phyloP scores from a whole-genome alignment of 169 alveolate genomes.

The Plasmodium reichenowi region DNA sequence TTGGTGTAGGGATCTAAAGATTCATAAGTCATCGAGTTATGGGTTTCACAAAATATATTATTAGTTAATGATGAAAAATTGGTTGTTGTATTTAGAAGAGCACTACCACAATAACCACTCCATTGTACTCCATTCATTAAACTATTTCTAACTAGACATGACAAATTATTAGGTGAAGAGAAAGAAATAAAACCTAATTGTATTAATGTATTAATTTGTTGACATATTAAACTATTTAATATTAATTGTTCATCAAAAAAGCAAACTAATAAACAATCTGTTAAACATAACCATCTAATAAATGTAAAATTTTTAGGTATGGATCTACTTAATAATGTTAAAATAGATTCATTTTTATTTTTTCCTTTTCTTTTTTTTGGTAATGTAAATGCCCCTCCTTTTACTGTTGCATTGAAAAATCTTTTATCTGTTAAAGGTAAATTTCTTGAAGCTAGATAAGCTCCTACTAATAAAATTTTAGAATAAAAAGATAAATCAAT shows the following conservation, averaged over 20 bases:
- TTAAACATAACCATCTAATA: conserved; percentile 77
- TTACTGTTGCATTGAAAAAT: conserved; percentile 75
- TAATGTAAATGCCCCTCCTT: conserved; percentile 74
- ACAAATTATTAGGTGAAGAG: conserved; percentile 45
- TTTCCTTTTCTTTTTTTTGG: conserved; percentile 69
- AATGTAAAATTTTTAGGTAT: conserved; percentile 76
- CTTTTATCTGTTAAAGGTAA: conserved; percentile 69
- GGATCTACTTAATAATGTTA: conserved; percentile 72
- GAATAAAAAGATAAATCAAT: conserved; percentile 75
- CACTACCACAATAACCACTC: conserved; percentile 77
- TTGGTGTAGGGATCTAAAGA: conserved; percentile 70
- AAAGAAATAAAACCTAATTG: conserved; percentile 67
- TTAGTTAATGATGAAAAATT: conserved; percentile 41
- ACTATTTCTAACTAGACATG: conserved; percentile 70
- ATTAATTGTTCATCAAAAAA: conserved; percentile 68
- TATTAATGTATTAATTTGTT: conserved; percentile 65
- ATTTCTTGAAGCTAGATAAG: conserved; percentile 74
- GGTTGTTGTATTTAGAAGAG: conserved; percentile 58
- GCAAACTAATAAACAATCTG: conserved; percentile 75
- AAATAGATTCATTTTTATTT: conserved; percentile 69
- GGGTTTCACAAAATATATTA: conserved; percentile 43
- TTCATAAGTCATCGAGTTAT: conserved; percentile 19
- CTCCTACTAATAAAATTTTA: conserved; percentile 66
- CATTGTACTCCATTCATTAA: conserved; percentile 78
- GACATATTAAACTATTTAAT: conserved; percentile 69